Conservation (phyloP, 495 filamentous ascomycete species). For the Massariosphaeria phaeospora region DNA sequence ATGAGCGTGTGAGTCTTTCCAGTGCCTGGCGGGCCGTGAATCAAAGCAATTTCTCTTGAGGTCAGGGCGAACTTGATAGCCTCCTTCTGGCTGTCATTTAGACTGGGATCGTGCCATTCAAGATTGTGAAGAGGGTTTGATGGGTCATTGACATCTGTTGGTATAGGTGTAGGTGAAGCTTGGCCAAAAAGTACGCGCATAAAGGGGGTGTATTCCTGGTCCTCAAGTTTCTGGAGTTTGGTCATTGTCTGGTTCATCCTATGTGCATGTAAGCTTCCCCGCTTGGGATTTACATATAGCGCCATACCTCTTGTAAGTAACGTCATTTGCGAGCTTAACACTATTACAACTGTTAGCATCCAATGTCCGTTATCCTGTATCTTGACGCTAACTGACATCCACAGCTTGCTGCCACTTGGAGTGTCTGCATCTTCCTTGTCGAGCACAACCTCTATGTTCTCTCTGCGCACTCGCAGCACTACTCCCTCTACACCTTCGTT, state of each 20-base stretch:
- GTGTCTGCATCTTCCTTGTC: slow-evolving; percentile 64
- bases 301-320: slow-evolving; percentile 72
- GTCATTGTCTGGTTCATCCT: slow-evolving; percentile 91
- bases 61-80: slow-evolving; percentile 85
- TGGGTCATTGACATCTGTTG: slow-evolving; percentile 40
- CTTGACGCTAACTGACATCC: slow-evolving; percentile 48
- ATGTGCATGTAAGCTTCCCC: too few species aligned
- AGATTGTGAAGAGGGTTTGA: slow-evolving; percentile 44
- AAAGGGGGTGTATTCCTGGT: slow-evolving; percentile 65
- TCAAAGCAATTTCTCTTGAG: slow-evolving; percentile 78
- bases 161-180: slow-evolving; percentile 53
- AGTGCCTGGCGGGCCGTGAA: slow-evolving; percentile 93
- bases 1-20: slow-evolving; percentile 97
- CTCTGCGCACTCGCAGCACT: slow-evolving; percentile 61
- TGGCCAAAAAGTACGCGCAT: slow-evolving; percentile 81
- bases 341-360: slow-evolving; percentile 36
- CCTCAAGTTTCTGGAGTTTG: slow-evolving; percentile 64
- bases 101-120: slow-evolving; percentile 68
- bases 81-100: slow-evolving; percentile 89
- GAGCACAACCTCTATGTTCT: slow-evolving; percentile 61
- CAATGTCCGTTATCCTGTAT: too few species aligned
- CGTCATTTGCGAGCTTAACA: slow-evolving; percentile 92
- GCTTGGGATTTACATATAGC: neutral
- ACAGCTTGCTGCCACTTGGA: slow-evolving; percentile 56
- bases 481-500: slow-evolving; percentile 70